Evolutionary conservation across 2,329 filamentous ascomycete genomes (phyloP).

Genomic region (Ophiostoma angusticollis): DNA sequence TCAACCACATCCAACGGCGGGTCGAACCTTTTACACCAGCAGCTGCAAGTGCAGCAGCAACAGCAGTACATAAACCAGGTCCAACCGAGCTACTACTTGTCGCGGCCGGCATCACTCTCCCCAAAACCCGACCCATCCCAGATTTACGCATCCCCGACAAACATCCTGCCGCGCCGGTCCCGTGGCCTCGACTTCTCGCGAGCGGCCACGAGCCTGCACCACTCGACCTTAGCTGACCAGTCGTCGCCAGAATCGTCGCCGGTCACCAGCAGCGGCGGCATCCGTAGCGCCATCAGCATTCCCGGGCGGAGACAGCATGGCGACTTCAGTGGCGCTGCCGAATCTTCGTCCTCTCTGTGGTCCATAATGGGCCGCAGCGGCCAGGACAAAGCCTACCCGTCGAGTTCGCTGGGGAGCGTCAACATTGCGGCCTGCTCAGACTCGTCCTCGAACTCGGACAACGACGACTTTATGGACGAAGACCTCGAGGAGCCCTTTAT

Average conservation of each 20-base stretch:
- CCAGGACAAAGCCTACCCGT: constrained; percentile 58
- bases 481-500: constrained; percentile 70
- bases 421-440: constrained; percentile 51
- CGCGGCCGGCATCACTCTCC: constrained; percentile 57
- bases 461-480: constrained; percentile 59
- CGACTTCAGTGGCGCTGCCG: constrained; percentile 39
- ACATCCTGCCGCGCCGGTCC: constrained; percentile 77
- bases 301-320: constrained; percentile 34
- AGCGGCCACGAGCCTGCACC: constrained; percentile 86
- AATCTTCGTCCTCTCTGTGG: constrained; percentile 61
- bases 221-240: constrained; percentile 82
- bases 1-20: constrained; percentile 7
- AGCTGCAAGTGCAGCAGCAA: constrained; percentile 10
- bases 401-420: constrained; percentile 72
- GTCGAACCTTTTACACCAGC: constrained; percentile 13
- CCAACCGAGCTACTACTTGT: constrained; percentile 20
- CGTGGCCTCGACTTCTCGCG: constrained; percentile 86
- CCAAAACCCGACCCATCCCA: constrained; percentile 77
- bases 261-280: constrained; percentile 33
- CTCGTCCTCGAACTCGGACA: constrained; percentile 60
- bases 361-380: constrained; percentile 51
- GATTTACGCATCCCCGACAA: constrained; percentile 76
- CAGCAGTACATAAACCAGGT: constrained; percentile 21
- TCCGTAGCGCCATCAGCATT: constrained; percentile 41
- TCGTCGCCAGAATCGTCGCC: constrained; percentile 86